Base-by-base conservation (phyloP, 805 yeast species). In the Candida bentonensis region DNA sequence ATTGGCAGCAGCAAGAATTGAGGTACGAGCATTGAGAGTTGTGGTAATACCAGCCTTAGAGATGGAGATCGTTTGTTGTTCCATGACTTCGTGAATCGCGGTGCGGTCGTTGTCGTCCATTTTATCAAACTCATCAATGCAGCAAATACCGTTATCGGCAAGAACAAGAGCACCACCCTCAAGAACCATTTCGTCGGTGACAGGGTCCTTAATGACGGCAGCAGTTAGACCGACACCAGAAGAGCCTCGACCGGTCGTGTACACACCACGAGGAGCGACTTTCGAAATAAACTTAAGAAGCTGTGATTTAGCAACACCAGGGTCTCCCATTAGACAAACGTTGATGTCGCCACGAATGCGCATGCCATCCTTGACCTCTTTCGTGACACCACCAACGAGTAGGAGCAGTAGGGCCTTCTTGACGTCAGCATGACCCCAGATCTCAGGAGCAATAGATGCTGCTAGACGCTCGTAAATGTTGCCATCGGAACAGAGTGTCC, bases 211-310 rank as follows among this genome's bases (percentile, higher is more conserved):
- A 94, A 92, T 87, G 27, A 92, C 98, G 0, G 98, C 98, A 1
- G 98, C 98, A 3, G 98, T 92, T 55, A 92, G 70, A 67, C 98
- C 98, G 40, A 92, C 98, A 46, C 98, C 98, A 0, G 98, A 92
- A 3, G 96, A 87, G 61, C 98, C 98, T 57, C 94, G 78, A 66
- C 98, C 98, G 1, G 98, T 92, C 5, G 98, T 92, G 63, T 92
- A 92, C 23, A 92, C 94, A 42, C 95, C 94, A 58, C 97, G 74
- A 23, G 98, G 98, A 2, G 97, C 92, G 44, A 92, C 82, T 55
- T 88, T 86, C 47, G 86, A 73, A 51, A 92, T 85, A 26, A 94
- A 82, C 61, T 92, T 92, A 51, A 92, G 70, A 57, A 92, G 69
- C 71, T 92, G 98, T 2, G 97, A 92, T 65, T 92, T 92, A 57